A percentile compares a stretch with the other conserved stretches of the same genome.
Conservation (phyloP, 2,329 filamentous ascomycete species). For the Rhytidhysteron rufulum region DNA sequence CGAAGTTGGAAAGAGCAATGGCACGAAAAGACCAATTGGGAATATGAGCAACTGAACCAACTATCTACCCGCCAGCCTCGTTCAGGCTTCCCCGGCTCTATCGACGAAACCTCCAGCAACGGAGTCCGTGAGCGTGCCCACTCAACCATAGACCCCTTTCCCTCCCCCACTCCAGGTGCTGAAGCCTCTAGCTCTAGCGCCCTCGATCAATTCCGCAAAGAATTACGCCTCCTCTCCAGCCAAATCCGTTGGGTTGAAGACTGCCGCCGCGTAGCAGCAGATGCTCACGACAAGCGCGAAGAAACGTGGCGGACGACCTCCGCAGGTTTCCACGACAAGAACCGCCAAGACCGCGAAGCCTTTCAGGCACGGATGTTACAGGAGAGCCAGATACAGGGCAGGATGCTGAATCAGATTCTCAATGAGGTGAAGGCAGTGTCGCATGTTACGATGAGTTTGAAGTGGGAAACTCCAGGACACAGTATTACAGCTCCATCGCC, state of each 20-base stretch:
- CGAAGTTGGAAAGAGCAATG: conserved; percentile 14
- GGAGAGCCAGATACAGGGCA: conserved; percentile 28
- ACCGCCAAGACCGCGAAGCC: conserved; percentile 29
- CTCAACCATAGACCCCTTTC: conserved; percentile 4
- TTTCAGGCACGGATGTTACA: conserved; percentile 30
- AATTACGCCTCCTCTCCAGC: conserved; percentile 27
- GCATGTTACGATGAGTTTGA: conserved; percentile 20
- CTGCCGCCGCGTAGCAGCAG: conserved; percentile 31
- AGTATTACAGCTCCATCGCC: conserved; percentile 5
- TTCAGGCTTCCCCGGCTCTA: not conserved
- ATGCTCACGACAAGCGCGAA: conserved; percentile 32
- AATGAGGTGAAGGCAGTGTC: conserved; percentile 24
- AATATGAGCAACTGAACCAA: conserved; percentile 9
- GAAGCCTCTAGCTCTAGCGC: conserved; percentile 9
- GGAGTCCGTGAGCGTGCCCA: conserved; percentile 1
- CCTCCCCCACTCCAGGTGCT: conserved; percentile 10
- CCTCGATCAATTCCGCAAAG: conserved; percentile 15
- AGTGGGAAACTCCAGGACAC: conserved; percentile 22
- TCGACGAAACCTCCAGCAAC: conserved; percentile 5
- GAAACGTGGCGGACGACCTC: conserved; percentile 40
- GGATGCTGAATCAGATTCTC: conserved; percentile 22
- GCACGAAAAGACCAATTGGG: conserved; percentile 14
- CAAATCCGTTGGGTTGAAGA: conserved; percentile 38
- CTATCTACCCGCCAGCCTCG: conserved; percentile 1
- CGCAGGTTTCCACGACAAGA: conserved; percentile 37